Evolutionary conservation across 2,329 filamentous ascomycete genomes (phyloP).

Genomic region (Talaromyces sp.): DNA sequence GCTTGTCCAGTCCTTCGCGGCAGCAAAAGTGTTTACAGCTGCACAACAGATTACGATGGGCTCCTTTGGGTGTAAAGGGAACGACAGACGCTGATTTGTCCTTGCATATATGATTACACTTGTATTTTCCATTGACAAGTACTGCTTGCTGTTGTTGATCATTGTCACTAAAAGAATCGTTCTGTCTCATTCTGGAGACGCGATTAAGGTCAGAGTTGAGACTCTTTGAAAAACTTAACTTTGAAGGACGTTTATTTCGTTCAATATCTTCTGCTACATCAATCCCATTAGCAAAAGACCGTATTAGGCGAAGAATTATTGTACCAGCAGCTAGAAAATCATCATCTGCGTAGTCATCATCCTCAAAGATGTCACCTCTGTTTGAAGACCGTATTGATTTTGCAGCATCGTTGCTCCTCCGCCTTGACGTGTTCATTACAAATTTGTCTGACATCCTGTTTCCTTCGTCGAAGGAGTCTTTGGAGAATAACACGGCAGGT

Average conservation of each 20-base stretch:
- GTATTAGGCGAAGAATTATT: neutral
- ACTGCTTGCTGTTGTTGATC: constrained; percentile 40
- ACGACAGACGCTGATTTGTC: constrained; percentile 44
- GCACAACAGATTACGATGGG: constrained; percentile 20
- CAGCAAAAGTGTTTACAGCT: constrained; percentile 70
- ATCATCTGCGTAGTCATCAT: constrained; percentile 48
- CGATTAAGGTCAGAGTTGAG: neutral
- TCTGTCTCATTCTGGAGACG: neutral
- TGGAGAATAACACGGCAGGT: constrained; percentile 40
- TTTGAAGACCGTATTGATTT: constrained; percentile 5
- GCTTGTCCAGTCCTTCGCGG: constrained; percentile 63
- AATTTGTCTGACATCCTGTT: constrained; percentile 15
- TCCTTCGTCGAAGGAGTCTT: constrained; percentile 4
- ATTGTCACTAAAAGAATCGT: neutral
- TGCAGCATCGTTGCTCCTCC: constrained; percentile 17
- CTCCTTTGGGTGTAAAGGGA: neutral
- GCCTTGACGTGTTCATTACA: constrained; percentile 14
- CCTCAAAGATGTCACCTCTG: constrained; percentile 47
- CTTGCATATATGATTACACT: constrained; percentile 67
- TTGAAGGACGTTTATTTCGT: neutral
- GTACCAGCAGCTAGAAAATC: constrained; percentile 45
- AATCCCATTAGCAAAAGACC: neutral
- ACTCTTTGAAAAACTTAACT: constrained; percentile 8
- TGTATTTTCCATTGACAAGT: constrained; percentile 66
- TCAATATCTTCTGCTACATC: neutral